Evolutionary conservation across 768 basidiomycete genomes (phyloP).

Genomic region (Boletellus emodensis): DNA sequence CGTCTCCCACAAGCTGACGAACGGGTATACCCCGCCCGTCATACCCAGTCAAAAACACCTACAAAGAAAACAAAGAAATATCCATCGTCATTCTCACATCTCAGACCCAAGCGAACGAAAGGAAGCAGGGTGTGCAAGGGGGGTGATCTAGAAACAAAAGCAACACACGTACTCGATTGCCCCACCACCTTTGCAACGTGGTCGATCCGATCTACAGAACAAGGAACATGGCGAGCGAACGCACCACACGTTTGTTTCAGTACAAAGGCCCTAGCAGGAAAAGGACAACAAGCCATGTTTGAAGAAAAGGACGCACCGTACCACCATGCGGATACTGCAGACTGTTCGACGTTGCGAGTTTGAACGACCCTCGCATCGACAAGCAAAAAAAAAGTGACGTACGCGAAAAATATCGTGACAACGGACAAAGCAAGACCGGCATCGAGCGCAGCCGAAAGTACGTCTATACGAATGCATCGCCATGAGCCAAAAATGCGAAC

Average conservation of each 20-base stretch:
- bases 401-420: constrained; percentile 69
- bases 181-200: constrained; percentile 27
- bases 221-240: no score
- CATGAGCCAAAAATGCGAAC: background rate
- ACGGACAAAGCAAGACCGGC: constrained; percentile 66
- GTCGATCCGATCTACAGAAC: constrained; percentile 17
- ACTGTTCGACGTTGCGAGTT: background rate
- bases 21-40: constrained; percentile 27
- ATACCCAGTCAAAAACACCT: constrained; percentile 23
- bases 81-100: no score
- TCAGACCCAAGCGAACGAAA: no score
- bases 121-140: no score
- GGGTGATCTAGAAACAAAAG: no score
- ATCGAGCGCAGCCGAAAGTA: constrained; percentile 72
- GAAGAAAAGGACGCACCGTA: constrained; percentile 12
- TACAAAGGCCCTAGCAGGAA: no score
- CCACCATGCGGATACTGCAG: constrained; percentile 27
- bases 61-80: no score
- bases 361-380: background rate
- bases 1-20: constrained; percentile 18
- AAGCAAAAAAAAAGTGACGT: constrained; percentile 10
- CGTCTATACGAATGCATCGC: constrained; percentile 38
- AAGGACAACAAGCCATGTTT: background rate
- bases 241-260: no score
- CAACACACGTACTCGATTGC: constrained; percentile 19